phyloP scores from a whole-genome alignment of 495 filamentous ascomycete species.

The Podospora tetraspora region DNA sequence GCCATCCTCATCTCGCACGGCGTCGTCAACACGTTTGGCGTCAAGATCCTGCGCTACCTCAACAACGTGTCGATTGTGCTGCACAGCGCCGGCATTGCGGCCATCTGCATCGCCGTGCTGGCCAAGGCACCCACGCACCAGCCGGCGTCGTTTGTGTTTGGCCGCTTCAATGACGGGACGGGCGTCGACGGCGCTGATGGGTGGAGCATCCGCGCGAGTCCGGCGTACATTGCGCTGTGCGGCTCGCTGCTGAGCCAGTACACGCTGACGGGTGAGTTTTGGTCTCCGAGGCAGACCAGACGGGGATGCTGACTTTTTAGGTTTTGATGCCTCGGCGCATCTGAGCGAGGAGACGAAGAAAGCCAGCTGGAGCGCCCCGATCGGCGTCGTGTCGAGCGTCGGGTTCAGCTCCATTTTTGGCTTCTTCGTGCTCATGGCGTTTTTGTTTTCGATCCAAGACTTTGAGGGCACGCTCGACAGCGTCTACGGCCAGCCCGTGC shows the following conservation, averaged over 20 bases:
- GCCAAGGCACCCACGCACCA: conserved; percentile 59
- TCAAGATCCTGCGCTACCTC: conserved; percentile 50
- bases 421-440: conserved; percentile 55
- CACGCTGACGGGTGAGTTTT: conserved; percentile 34
- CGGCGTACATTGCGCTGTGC: conserved; percentile 49
- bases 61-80: conserved; percentile 59
- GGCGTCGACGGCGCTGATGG: conserved; percentile 40
- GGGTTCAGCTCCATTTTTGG: conserved; percentile 55
- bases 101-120: conserved; percentile 54
- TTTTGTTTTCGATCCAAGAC: conserved; percentile 57
- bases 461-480: conserved; percentile 42
- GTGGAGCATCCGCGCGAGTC: conserved; percentile 36
- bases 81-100: conserved; percentile 53
- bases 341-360: conserved; percentile 55
- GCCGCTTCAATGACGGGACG: conserved; percentile 51
- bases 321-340: conserved; percentile 56
- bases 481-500: conserved; percentile 46
- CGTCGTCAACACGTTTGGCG: conserved; percentile 57
- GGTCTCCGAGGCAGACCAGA: neutral
- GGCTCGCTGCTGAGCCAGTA: conserved; percentile 54
- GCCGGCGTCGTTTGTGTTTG: conserved; percentile 55
- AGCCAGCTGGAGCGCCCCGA: conserved; percentile 55
- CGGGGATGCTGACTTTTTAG: conserved; percentile 10
- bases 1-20: conserved; percentile 52
- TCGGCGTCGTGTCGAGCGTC: conserved; percentile 56